phyloP scores from a whole-genome alignment of 164 flowering plant genomes.

The Euptelea pleiosperma region DNA sequence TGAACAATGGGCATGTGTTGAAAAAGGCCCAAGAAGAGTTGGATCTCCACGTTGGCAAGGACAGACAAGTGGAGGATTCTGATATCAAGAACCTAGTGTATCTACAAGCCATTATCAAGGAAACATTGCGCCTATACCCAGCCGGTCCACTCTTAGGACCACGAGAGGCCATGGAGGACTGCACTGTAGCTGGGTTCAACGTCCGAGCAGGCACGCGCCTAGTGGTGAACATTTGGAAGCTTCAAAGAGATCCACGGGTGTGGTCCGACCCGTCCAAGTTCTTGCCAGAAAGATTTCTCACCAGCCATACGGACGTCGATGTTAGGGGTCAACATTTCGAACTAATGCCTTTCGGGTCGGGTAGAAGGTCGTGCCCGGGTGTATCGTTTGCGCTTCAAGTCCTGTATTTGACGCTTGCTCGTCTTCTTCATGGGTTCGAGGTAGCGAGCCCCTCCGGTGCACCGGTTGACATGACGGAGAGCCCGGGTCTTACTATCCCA shows the following conservation, averaged over 20 bases:
- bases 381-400: conserved; percentile 16
- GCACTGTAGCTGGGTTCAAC: conserved; percentile 25
- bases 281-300: conserved; percentile 34
- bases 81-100: background rate
- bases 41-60: background rate
- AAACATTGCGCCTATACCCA: background rate
- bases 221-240: conserved; percentile 34
- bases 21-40: conserved; percentile 3
- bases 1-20: background rate
- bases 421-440: conserved; percentile 29
- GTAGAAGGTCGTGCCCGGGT: conserved; percentile 31
- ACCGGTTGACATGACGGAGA: conserved; percentile 24
- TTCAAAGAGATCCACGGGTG: conserved; percentile 33
- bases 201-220: conserved; percentile 26
- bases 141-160: conserved; percentile 1
- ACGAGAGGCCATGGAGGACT: background rate
- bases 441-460: background rate
- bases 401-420: conserved; percentile 23
- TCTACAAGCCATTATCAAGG: conserved; percentile 1
- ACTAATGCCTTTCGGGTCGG: conserved; percentile 29
- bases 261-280: conserved; percentile 34
- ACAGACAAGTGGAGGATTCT: conserved; percentile 4
- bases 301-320: conserved; percentile 10
- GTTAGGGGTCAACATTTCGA: conserved; percentile 21
- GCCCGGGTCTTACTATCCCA: conserved; percentile 13